Base-by-base conservation (phyloP, 805 yeast species). In the Hemisphaericaspora nanyangensis region DNA sequence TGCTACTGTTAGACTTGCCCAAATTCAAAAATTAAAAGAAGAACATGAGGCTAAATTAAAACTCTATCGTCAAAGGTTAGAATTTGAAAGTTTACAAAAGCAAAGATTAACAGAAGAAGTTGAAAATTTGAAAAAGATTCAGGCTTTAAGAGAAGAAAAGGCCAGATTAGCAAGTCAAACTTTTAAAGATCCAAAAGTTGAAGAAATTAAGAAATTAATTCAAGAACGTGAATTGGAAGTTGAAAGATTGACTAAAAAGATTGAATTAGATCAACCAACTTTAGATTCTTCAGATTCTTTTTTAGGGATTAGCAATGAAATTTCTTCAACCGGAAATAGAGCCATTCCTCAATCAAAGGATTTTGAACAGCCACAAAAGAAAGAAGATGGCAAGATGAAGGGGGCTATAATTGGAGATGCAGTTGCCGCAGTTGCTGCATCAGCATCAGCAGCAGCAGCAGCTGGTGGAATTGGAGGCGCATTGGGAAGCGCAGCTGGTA, bases 91-190 rank as follows among this genome's bases (percentile, higher is more conserved):
- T 48, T 58, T 61, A 38, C 68, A 68, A 49, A 59, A 56, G 49
- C 46, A 51, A 33, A 60, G 66, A 44, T 55, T 67, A 45, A 49
- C 59, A 48, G 71, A 59, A 34, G 74, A 64, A 50, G 62, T 60
- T 39, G 63, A 55, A 19, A 63, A 65, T 47, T 58, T 69, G 52
- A 67, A 68, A 49, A 58, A 60, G 45, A 58, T 62, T 49, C 56
- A 58, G 50, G 62, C 60, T 22, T 55, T 68, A 42, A 59, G 68
- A 43, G 68, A 58, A 38, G 69, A 68, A 39, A 67, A 63, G 46
- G 61, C 56, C 15, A 51, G 57, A 43, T 56, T 58, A 40, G 44
- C 60, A n/a, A 43, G 37, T 29, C 50, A 55, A 37, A 53, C 52
- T 24, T 44, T 45, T 24, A 46, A 46, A 25, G 53, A 52, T 18